Evolutionary conservation across 1,284 basidiomycete genomes (phyloP), one percentile per base, ranked within the genome.

Genomic region (Pseudozyma thailandica): DNA sequence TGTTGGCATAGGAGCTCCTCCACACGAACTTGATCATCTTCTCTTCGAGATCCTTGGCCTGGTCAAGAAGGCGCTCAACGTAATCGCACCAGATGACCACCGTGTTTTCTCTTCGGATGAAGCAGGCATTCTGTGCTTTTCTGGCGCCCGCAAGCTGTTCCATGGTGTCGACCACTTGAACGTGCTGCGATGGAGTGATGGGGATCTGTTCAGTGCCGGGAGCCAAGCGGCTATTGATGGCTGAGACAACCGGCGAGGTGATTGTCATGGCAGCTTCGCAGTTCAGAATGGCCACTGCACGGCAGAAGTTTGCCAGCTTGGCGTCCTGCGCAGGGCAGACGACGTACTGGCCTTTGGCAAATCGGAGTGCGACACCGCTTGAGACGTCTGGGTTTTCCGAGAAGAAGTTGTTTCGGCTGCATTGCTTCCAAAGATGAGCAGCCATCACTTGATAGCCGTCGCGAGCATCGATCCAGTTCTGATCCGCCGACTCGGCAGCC

Each of bases 51-150:
- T 90, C 89, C 49, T 82, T 78, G 0, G 82, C 82, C 6, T 45
- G 61, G 5, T 57, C 68, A 46, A 69, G 49, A 26, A 63, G 50
- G 23, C 55, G 42, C 42, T 72, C 89, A 50, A 92, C 86, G 72
- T 88, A 85, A 80, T 92, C 91, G 8, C 89, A 87, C 91, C 91
- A 93, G 37, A 90, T 86, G 43, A 91, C 85, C 37, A 92, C 84
- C 15, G 90, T 88, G 26, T 88, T 87, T 73, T 92, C 90, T 77
- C 89, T 88, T 35, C 91, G 88, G 60, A 92, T 87, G 83, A 93
- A 92, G 20, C 91, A 91, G n/a, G 88, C 91, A 64, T 90, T 90
- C 77, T 92, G 91, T 72, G 92, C 90, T 83, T 91, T 91, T 78
- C 92, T 88, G 1, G 90, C 91, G 21, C 86, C 85, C 5, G 88